These are phyloP conservation scores for Setomelanomma holmii DNA, from an alignment of 2,329 filamentous ascomycete genomes.

Conservation along the genomic window DNA sequence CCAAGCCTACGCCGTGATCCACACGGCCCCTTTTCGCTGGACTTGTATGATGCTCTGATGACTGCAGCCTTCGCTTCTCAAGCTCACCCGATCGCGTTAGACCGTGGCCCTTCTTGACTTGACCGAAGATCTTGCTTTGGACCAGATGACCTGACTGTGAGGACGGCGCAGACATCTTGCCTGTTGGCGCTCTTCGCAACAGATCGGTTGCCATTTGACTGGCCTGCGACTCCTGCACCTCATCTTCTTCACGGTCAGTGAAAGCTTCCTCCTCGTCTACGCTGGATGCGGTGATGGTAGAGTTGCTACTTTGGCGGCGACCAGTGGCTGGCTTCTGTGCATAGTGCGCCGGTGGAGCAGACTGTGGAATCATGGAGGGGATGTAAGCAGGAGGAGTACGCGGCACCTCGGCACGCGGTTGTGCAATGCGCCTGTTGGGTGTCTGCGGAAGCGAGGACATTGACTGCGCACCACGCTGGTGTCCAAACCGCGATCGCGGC, in stretches of 20 bases:
- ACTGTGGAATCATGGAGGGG: slow-evolving; percentile 44
- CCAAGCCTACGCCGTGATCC: slow-evolving; percentile 61
- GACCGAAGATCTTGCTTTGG: slow-evolving; percentile 70
- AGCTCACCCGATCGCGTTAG: slow-evolving; percentile 38
- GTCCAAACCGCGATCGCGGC: slow-evolving; percentile 63
- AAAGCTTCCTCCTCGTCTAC: slow-evolving; percentile 53
- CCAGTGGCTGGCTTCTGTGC: slow-evolving; percentile 34
- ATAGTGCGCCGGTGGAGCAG: slow-evolving; percentile 51
- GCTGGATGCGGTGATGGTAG: slow-evolving; percentile 52
- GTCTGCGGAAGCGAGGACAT: slow-evolving; percentile 85
- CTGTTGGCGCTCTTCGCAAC: slow-evolving; percentile 65
- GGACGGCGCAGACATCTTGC: slow-evolving; percentile 42
- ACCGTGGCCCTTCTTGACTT: slow-evolving; percentile 63
- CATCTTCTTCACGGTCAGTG: slow-evolving; percentile 71
- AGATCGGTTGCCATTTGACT: slow-evolving; percentile 79
- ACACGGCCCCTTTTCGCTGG: slow-evolving; percentile 60
- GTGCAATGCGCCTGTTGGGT: slow-evolving; percentile 66
- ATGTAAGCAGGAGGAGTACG: slow-evolving; percentile 50
- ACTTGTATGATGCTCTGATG: slow-evolving; percentile 37
- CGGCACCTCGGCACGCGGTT: slow-evolving; percentile 65
- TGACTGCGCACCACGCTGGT: slow-evolving; percentile 79
- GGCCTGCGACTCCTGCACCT: slow-evolving; percentile 75
- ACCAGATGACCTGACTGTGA: slow-evolving; percentile 48
- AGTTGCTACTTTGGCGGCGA: slow-evolving; percentile 75
- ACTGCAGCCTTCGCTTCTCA: slow-evolving; percentile 41